phyloP scores from a whole-genome alignment of 345 rosid genomes.

The Ailanthus altissimus region DNA sequence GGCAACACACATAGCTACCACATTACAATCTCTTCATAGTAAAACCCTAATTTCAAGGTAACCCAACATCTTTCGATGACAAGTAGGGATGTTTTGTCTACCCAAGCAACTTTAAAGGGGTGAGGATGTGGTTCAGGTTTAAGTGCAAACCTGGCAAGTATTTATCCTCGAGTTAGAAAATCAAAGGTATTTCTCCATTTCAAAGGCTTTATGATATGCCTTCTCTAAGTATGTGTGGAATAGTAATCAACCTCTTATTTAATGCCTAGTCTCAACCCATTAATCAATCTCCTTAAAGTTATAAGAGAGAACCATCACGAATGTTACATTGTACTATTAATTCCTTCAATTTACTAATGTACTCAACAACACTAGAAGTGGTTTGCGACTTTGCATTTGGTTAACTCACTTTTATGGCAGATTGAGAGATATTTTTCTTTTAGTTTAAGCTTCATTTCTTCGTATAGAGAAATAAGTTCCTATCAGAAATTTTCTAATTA shows the following conservation, averaged over 20 bases:
- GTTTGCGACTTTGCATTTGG: background rate
- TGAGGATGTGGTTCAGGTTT: background rate
- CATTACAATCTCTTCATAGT: background rate
- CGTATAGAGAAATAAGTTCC: background rate
- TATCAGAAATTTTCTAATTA: background rate
- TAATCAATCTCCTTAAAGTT: background rate
- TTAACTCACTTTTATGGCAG: background rate
- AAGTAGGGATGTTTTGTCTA: background rate
- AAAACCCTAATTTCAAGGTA: background rate
- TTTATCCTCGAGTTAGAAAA: too few species aligned
- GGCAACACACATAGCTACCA: background rate
- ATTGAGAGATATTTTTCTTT: background rate
- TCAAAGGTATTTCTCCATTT: background rate
- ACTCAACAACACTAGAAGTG: background rate
- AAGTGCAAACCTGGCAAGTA: background rate
- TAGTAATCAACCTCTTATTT: background rate
- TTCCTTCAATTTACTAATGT: background rate
- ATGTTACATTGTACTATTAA: background rate
- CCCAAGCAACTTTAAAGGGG: background rate
- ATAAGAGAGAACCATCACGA: background rate
- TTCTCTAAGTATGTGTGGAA: background rate
- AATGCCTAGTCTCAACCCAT: background rate
- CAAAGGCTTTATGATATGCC: background rate
- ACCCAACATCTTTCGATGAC: background rate
- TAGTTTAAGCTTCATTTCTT: background rate